Conservation (phyloP, 78 protist species). For the Dictyostelium intermedium region DNA sequence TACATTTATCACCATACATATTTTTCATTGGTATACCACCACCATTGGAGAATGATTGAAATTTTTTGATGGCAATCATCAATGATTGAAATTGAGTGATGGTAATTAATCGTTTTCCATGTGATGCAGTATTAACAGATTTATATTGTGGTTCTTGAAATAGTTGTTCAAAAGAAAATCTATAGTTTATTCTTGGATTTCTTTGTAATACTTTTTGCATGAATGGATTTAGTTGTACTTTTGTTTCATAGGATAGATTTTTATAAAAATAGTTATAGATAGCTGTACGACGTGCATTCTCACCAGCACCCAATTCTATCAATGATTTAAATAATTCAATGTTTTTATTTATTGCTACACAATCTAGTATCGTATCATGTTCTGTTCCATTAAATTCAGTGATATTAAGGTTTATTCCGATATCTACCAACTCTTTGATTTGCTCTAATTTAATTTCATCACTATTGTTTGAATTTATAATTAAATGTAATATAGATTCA, state of each 20-base stretch:
- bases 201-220: neutral
- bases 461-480: neutral
- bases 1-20: too few relatives aligned
- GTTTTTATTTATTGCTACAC: neutral
- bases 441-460: neutral
- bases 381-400: neutral
- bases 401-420: neutral
- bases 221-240: neutral
- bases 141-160: neutral
- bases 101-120: neutral
- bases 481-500: neutral
- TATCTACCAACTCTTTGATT: neutral
- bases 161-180: neutral
- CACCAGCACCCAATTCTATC: neutral
- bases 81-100: neutral
- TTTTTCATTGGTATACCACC: too few relatives aligned
- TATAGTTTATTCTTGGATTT: neutral
- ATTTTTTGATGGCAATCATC: neutral
- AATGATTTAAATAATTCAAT: neutral
- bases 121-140: neutral
- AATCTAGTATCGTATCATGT: neutral
- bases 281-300: neutral
- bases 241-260: neutral
- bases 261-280: neutral
- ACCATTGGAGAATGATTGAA: too few relatives aligned